These are phyloP conservation scores for Hydnum rufescens DNA, from an alignment of 768 basidiomycete species.

Conservation along the genomic window DNA sequence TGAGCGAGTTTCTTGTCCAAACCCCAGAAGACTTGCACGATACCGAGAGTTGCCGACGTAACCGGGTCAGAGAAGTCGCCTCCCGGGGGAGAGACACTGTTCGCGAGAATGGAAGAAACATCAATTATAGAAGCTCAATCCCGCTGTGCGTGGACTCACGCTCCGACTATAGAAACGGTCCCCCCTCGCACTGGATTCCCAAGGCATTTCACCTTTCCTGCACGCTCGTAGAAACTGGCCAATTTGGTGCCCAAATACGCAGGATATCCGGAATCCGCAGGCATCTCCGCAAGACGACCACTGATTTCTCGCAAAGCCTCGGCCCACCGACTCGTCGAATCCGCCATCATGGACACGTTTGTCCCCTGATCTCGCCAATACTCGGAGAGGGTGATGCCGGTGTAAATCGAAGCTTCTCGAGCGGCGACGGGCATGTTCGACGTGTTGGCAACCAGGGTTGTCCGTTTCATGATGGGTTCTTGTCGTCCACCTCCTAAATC, in stretches of 20 bases:
- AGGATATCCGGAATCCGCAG: constrained; percentile 97
- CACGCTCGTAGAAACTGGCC: constrained; percentile 96
- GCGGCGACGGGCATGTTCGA: constrained; percentile 99
- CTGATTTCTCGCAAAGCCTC: constrained; percentile 98
- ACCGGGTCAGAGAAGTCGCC: constrained; percentile 99
- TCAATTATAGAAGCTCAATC: not conserved
- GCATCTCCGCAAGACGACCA: constrained; percentile 98
- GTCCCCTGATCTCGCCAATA: constrained; percentile 99
- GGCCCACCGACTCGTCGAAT: constrained; percentile 97
- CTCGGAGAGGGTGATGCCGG: constrained; percentile 95
- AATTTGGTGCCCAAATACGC: constrained; percentile 92
- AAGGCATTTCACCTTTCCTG: constrained; percentile 84
- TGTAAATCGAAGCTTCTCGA: constrained; percentile 98
- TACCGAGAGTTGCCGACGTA: constrained; percentile 90
- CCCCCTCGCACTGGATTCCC: constrained; percentile 78
- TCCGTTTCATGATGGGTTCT: constrained; percentile 99
- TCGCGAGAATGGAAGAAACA: not conserved
- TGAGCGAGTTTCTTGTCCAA: constrained; percentile 98
- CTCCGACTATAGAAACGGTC: constrained; percentile 96
- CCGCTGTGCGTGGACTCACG: constrained; percentile 40
- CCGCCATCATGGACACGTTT: constrained; percentile 99
- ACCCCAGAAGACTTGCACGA: constrained; percentile 99
- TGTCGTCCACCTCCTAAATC: constrained; percentile 69
- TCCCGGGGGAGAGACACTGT: constrained; percentile 90
- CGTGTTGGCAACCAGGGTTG: constrained; percentile 94